These are phyloP conservation scores for Knufia fluminis DNA, from an alignment of 2,329 filamentous ascomycete species.

Conservation along the genomic window DNA sequence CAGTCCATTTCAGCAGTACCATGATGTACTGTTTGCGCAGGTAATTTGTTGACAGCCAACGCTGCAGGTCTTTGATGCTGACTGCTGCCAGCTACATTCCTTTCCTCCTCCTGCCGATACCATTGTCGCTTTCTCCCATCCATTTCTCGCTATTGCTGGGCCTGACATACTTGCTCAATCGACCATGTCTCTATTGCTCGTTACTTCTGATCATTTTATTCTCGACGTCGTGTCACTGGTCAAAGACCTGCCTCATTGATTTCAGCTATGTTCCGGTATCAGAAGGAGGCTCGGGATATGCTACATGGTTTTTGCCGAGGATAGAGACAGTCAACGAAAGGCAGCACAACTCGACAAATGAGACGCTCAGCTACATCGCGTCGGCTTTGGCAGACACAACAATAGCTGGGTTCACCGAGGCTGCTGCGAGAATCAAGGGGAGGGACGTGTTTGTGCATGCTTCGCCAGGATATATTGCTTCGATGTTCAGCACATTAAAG, in stretches of 20 bases:
- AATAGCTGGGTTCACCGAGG: background rate
- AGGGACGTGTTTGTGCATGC: background rate
- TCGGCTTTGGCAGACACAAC: slow-evolving; percentile 3
- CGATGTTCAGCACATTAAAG: background rate
- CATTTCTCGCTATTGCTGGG: slow-evolving; percentile 85
- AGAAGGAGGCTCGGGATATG: slow-evolving; percentile 6
- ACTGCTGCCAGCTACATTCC: slow-evolving; percentile 60
- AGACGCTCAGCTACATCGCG: slow-evolving; percentile 4
- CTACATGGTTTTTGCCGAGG: slow-evolving; percentile 6
- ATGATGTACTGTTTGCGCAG: slow-evolving; percentile 60
- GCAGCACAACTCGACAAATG: background rate
- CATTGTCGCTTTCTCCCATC: slow-evolving; percentile 59
- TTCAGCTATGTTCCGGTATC: slow-evolving; percentile 38
- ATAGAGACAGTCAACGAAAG: slow-evolving; percentile 2
- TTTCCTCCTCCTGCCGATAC: slow-evolving; percentile 79
- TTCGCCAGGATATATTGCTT: background rate
- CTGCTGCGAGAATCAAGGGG: background rate
- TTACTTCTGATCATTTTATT: slow-evolving; percentile 92
- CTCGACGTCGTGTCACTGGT: slow-evolving; percentile 83
- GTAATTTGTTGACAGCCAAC: slow-evolving; percentile 29
- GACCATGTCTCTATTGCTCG: slow-evolving; percentile 96
- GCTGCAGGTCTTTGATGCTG: slow-evolving; percentile 10
- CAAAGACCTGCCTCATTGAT: slow-evolving; percentile 86
- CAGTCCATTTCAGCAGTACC: background rate
- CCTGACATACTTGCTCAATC: slow-evolving; percentile 91